Conservation (phyloP, 2,329 filamentous ascomycete genomes). For the Tolypocladium nubicola region DNA sequence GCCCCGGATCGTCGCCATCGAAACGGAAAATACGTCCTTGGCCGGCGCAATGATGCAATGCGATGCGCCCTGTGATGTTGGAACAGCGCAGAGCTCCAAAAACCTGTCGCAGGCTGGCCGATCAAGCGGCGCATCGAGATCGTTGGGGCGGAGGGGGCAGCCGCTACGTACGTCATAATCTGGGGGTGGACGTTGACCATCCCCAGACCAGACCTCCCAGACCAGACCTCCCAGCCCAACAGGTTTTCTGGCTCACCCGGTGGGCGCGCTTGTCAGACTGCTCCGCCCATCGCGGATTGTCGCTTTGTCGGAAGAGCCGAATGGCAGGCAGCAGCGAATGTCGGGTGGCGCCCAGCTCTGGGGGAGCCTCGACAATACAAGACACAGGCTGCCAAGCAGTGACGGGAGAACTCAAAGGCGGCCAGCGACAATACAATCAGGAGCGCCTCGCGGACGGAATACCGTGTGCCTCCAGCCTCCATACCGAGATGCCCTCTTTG, state of each 20-base stretch:
- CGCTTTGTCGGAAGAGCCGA: background rate
- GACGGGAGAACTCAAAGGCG: background rate
- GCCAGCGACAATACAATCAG: background rate
- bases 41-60: background rate
- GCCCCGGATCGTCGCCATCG: background rate
- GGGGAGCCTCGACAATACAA: background rate
- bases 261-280: background rate
- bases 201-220: background rate
- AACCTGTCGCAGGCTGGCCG: too few relatives aligned
- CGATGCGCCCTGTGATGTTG: too few relatives aligned
- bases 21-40: background rate
- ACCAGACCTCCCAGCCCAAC: background rate
- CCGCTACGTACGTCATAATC: background rate
- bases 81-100: too few relatives aligned
- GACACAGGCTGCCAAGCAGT: too few relatives aligned
- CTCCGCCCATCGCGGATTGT: background rate
- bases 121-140: background rate
- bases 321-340: background rate
- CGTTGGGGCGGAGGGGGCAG: background rate
- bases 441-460: too few relatives aligned
- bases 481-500: background rate
- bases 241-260: background rate
- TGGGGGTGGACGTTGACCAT: background rate
- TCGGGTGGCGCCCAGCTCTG: background rate
- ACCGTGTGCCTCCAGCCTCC: background rate